A percentile compares a stretch with the other conserved stretches of the same genome.
phyloP scores from a whole-genome alignment of 345 rosid species.

The Durio zibethinus region DNA sequence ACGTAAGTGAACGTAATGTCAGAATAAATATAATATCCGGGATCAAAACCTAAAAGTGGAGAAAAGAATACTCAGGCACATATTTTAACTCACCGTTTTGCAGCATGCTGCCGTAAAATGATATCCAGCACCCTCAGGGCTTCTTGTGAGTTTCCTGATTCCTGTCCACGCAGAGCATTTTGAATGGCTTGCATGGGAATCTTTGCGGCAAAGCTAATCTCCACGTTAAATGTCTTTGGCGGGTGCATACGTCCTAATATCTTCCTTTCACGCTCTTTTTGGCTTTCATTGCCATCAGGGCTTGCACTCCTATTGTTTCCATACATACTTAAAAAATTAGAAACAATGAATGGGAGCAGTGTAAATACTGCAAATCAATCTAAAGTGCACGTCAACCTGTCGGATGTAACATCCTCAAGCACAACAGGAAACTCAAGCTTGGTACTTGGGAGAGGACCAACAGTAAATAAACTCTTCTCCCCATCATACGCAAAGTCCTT shows the following conservation, averaged over 20 bases:
- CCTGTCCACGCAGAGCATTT: conserved; percentile 74
- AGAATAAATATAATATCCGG: neutral
- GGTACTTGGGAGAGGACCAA: conserved; percentile 75
- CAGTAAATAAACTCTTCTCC: conserved; percentile 72
- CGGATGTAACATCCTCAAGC: conserved; percentile 67
- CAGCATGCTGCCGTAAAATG: conserved; percentile 79
- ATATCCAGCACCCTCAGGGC: conserved; percentile 81
- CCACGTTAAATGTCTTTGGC: conserved; percentile 63
- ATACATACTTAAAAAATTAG: conserved; percentile 12
- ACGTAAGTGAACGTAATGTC: conserved; percentile 15
- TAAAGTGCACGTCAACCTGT: conserved; percentile 35
- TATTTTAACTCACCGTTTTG: conserved; percentile 58
- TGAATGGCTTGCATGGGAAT: conserved; percentile 87
- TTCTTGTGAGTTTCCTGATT: conserved; percentile 69
- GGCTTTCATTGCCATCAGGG: conserved; percentile 42
- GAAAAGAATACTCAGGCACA: neutral
- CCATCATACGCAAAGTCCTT: conserved; percentile 94
- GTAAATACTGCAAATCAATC: neutral
- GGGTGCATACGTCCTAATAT: conserved; percentile 55
- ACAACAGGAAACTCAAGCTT: conserved; percentile 72
- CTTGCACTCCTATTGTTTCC: conserved; percentile 57
- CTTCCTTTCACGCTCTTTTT: conserved; percentile 53
- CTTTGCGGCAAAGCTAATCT: conserved; percentile 69
- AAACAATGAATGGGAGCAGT: neutral
- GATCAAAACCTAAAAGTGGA: neutral